These are phyloP conservation scores for Thalassiosira allenii DNA, from an alignment of 352 stramenopile species.

Conservation along the genomic window DNA sequence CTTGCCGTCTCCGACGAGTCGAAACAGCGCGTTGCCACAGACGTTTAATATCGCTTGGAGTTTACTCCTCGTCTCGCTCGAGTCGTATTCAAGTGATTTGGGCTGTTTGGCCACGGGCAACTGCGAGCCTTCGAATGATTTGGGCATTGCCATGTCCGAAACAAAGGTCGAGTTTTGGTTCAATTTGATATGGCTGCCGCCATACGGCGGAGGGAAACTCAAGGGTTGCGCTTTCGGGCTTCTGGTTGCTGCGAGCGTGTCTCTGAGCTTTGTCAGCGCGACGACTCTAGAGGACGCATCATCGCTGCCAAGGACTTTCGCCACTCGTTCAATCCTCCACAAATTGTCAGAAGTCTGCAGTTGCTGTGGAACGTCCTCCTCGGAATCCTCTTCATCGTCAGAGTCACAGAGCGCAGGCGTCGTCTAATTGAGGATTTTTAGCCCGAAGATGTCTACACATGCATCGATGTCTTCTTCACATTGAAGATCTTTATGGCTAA, in stretches of 20 bases:
- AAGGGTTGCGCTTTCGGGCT: slow-evolving; percentile 16
- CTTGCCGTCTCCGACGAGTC: slow-evolving; percentile 42
- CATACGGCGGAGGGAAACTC: slow-evolving; percentile 53
- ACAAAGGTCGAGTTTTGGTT: slow-evolving; percentile 45
- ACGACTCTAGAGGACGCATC: slow-evolving; percentile 31
- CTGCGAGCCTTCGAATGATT: slow-evolving; percentile 17
- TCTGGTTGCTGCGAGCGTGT: slow-evolving; percentile 22
- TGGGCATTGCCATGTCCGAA: slow-evolving; percentile 51
- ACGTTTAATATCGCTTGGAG: slow-evolving; percentile 61
- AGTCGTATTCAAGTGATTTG: slow-evolving; percentile 19
- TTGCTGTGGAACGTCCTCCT: slow-evolving; percentile 10
- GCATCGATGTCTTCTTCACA: too few species aligned
- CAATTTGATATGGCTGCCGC: slow-evolving; percentile 32
- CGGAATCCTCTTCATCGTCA: slow-evolving; percentile 44
- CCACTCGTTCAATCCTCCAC: slow-evolving; percentile 51
- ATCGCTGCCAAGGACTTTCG: slow-evolving; percentile 30
- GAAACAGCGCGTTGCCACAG: slow-evolving; percentile 57
- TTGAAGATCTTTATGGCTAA: too few species aligned
- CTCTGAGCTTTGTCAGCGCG: slow-evolving; percentile 40
- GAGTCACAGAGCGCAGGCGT: slow-evolving; percentile 23
- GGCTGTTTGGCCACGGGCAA: background rate
- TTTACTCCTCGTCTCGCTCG: slow-evolving; percentile 18
- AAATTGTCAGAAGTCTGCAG: background rate
- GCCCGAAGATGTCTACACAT: too few species aligned
- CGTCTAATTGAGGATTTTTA: too few species aligned